phyloP scores from a whole-genome alignment of 2,329 filamentous ascomycete species.

The Penicillium sp. region DNA sequence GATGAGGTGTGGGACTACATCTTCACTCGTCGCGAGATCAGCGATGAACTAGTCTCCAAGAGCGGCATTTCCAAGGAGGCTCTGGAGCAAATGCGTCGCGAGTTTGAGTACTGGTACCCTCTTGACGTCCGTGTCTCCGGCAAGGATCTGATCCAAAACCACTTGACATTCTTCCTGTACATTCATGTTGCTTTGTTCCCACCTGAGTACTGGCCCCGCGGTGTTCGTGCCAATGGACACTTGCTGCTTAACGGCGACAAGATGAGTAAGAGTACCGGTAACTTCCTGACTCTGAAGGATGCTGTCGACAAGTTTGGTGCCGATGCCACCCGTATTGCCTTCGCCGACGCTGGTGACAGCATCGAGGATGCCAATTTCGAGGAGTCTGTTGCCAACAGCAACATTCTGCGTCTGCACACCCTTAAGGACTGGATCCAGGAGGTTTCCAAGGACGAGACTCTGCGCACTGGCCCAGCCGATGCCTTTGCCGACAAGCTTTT shows the following conservation, averaged over 20 bases:
- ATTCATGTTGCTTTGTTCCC: conserved; percentile 89
- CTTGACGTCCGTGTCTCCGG: conserved; percentile 85
- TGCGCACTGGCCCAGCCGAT: conserved; percentile 76
- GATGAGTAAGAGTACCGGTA: conserved; percentile 97
- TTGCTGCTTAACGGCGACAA: conserved; percentile 95
- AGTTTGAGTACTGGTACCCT: conserved; percentile 98
- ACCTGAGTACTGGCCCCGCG: conserved; percentile 83
- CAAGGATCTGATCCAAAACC: conserved; percentile 92
- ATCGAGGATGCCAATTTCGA: conserved; percentile 98
- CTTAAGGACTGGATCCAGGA: conserved; percentile 94
- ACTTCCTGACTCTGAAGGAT: conserved; percentile 90
- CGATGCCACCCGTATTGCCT: conserved; percentile 85
- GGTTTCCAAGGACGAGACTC: conserved; percentile 71
- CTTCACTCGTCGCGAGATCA: conserved; percentile 75
- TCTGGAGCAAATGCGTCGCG: conserved; percentile 79
- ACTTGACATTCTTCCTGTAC: conserved; percentile 95
- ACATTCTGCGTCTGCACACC: conserved; percentile 81
- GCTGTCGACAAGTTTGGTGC: conserved; percentile 91
- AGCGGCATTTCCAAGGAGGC: conserved; percentile 74
- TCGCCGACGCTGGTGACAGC: conserved; percentile 92
- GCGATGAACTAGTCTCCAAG: conserved; percentile 65
- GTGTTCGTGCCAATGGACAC: conserved; percentile 88
- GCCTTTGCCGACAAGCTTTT: conserved; percentile 87
- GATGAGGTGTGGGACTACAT: conserved; percentile 97
- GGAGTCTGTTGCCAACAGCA: conserved; percentile 89